Evolutionary conservation across 2,329 filamentous ascomycete genomes (phyloP), one percentile per base, ranked within the genome.

Genomic region (Purpureocillium lavendulum): DNA sequence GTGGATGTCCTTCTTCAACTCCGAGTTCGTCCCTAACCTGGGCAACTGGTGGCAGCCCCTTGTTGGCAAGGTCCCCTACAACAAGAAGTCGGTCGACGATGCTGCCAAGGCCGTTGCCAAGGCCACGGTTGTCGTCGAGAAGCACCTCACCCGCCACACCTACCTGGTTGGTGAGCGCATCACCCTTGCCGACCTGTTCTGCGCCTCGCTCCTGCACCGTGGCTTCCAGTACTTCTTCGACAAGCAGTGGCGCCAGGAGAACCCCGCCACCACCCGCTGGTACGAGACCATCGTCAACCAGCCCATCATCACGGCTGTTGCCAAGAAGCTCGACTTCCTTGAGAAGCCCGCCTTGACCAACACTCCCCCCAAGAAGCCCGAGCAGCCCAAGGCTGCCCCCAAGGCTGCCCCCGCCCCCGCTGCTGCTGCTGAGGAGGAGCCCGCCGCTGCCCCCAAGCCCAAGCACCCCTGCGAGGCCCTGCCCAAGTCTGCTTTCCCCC

Each of bases 1-100:
- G 70, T 98, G 92, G 92, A 82, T 96, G 83, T 97, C 90, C 51
- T 97, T 82, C 71, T 85, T 84, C 79, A 98, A 97, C 81, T 65
- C 70, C 45, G 90, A 98, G 75, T 64, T 96, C 58, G 75, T 95
- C 52, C 65, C 77, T 49, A 64, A 69, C 50, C 69, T 97, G 52
- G 82, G 74, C 68, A 73, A 66, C 62, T 96, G 87, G 87, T 92
- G 85, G 80, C 77, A 77, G 53, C 92, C 92, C 53, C 81, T 97
- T 53, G 64, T 87, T 54, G 92, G 92, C 62, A 70, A 73, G 57
- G 77, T 79, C 56, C 71, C 81, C 52, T 98, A 97, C 81, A 97
- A 96, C 83, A 98, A 97, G 87, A 96, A 95, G 85, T 73, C 69
- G 59, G 84, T 92, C 46, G 90, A 97, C 40, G 87, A 95, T 21